Base-by-base conservation (phyloP, 140 eudicot genomes). In the Cichorium intybus region DNA sequence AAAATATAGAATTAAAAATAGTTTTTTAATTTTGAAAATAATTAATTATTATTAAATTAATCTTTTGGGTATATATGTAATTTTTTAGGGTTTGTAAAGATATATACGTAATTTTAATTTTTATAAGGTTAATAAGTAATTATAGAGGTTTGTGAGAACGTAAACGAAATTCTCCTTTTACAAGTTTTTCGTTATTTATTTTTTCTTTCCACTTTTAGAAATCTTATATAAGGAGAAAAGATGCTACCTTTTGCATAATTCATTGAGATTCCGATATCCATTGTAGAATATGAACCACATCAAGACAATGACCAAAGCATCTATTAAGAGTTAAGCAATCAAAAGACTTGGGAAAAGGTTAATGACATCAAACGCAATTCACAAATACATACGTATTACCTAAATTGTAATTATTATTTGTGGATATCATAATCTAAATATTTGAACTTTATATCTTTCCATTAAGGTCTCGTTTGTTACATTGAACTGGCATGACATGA, bases 261-360 rank as follows among this genome's bases (percentile, higher is more conserved):
- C 85, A 21, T 62, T 41, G n/a, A 54, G 56, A 61, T 65, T 68
- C 33, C 74, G 81, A 56, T 54, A 61, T 23, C 87, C 84, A 16
- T 87, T 87, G 64, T 77, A 78, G 67, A 73, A 75, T 46, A 84
- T 64, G 68, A 87, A 87, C 88, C 91, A 87, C 88, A 81, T 58
- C 80, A 87, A 68, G 77, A 87, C 85, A 54, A 78, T 26, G 14
- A 87, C 83, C 85, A 87, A 63, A 22, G 77, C 74, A 80, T 87
- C 95, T 87, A 57, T 37, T 12, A 60, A 21, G 8, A 24, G 67
- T 77, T 77, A 81, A 81, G 84, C 15, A 41, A 7, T 16, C 41
- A 29, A 20, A 26, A 33, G 23, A 46, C 22, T 46, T 14, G 20
- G 22, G 15, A 43, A n/a, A n/a, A 15, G 20, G 4, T 43, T 5